Base-by-base conservation (phyloP, 768 basidiomycete genomes). In the Mycena capillaripes region DNA sequence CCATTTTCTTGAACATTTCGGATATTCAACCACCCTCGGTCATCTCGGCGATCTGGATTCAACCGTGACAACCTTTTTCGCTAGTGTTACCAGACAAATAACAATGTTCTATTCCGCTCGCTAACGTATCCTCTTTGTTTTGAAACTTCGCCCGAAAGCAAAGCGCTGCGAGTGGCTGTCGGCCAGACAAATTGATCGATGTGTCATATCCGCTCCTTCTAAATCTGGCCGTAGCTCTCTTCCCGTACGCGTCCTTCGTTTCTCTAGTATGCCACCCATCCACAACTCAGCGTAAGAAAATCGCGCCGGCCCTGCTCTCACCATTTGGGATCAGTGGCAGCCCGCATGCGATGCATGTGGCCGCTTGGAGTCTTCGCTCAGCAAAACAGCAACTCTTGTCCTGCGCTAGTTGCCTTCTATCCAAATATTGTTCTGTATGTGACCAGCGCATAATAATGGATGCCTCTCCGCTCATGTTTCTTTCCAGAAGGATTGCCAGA, bases 401-500 rank as follows among this genome's bases (percentile, higher is more conserved):
- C 10, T 69, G 59, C 40, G 52, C 67, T 0, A 59, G 67, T 21
- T 69, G 67, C 55, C 38, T 61, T 12, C 12, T 69, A 48, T 25
- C 67, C 0, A 61, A 46, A 8, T 69, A 69, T 40, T 69, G 67
- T 21, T 53, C 36, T 21, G 67, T 61, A 30, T 19, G 32, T n/a
- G 14, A 11, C 27, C 7, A 29, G 30, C 16, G 9, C 3, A 7
- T 19, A 1, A 4, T 30, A 25, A 11, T 38, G 7, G 7, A n/a
- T n/a, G 4, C 8, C 5, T 14, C 1, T 0, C 21, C 3, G 30
- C 30, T 12, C n/a, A 30, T 36, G n/a, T 8, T 59, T 25, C 4
- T 8, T n/a, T 27, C 9, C 59, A 69, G 59, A 56, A 53, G 36
- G 59, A 61, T 19, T 69, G 67, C 19, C 59, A 69, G 30, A 69